Base-by-base conservation (phyloP, 331 rosid species). In the Dryas integrifolia region DNA sequence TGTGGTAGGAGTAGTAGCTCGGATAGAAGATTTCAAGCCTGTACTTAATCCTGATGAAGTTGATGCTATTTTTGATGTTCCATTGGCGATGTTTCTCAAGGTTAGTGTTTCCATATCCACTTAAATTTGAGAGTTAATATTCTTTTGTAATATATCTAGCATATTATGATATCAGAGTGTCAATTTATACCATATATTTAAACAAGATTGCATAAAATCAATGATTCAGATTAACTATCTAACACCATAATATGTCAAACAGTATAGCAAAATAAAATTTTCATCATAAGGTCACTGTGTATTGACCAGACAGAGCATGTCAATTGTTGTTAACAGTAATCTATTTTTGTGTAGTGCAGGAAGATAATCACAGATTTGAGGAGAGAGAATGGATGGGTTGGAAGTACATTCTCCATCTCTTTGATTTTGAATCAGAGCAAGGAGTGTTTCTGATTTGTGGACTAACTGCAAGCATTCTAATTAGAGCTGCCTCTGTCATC, bases 341-440 rank as follows among this genome's bases (percentile, higher is more conserved):
- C 1, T 57, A 4, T 6, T 30, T 41, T 41, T 21, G 67, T 12
- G 45, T 43, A 16, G 9, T 71, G 65, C 64, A 82, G 86, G 52
- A 55, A 47, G 76, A 79, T 18, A 71, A 75, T 41, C 72, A 82
- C 44, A 75, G 72, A 71, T 55, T 68, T 5, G 83, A 79, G 67
- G 76, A 79, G 46, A 79, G 76, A 69, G 76, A 82, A 45, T 82
- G 81, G 86, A 82, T 41, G 74, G 83, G 86, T 6, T 41, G 47
- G 62, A 82, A 79, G 64, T 67, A 82, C 48, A 26, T 11, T 3
- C 50, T 58, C 12, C 82, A 79, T 73, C 77, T 75, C 13, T 82
- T 82, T 40, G 69, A 75, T 5, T 82, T 65, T 26, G 59, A 75
- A 26, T 58, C 69, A 0, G 76, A 75, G 56, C 72, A 39, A 43